Evolutionary conservation across 306 rosid genomes (phyloP).

Genomic region (Luffa aegyptiaca): DNA sequence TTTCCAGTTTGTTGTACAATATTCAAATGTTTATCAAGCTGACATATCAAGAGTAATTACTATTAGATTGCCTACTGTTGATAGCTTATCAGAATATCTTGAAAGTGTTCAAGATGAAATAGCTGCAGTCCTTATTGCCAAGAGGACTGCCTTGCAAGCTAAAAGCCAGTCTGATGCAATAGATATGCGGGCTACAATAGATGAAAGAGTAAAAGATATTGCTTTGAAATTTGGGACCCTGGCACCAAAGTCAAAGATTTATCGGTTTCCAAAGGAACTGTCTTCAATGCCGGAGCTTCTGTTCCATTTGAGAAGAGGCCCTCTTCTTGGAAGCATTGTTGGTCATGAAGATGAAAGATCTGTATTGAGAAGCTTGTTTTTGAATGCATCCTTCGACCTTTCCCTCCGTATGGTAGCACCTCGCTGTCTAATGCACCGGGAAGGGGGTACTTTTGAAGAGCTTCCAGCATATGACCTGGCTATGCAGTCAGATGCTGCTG

Average conservation of each 20-base stretch:
- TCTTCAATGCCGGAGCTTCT: constrained; percentile 75
- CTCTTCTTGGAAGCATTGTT: constrained; percentile 79
- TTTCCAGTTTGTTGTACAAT: constrained; percentile 58
- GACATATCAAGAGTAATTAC: constrained; percentile 79
- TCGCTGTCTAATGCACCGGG: constrained; percentile 91
- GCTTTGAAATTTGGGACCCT: constrained; percentile 67
- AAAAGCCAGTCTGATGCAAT: constrained; percentile 51
- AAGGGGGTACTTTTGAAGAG: constrained; percentile 88
- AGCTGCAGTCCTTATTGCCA: constrained; percentile 77
- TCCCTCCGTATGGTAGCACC: constrained; percentile 94
- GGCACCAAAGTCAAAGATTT: constrained; percentile 63
- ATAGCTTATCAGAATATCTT: constrained; percentile 67
- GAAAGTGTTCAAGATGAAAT: constrained; percentile 84
- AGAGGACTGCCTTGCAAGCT: constrained; percentile 69
- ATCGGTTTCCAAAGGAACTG: constrained; percentile 70
- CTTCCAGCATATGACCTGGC: constrained; percentile 91
- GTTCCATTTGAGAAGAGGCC: constrained; percentile 85
- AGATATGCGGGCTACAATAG: constrained; percentile 60
- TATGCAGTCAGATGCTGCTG: constrained; percentile 94
- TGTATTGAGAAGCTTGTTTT: constrained; percentile 68
- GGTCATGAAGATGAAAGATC: constrained; percentile 98
- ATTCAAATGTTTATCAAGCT: constrained; percentile 54
- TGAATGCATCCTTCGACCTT: constrained; percentile 84
- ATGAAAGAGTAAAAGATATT: constrained; percentile 83
- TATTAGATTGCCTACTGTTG: constrained; percentile 64